Conservation (phyloP, 2,329 filamentous ascomycete species). For the Polychaeton citri region DNA sequence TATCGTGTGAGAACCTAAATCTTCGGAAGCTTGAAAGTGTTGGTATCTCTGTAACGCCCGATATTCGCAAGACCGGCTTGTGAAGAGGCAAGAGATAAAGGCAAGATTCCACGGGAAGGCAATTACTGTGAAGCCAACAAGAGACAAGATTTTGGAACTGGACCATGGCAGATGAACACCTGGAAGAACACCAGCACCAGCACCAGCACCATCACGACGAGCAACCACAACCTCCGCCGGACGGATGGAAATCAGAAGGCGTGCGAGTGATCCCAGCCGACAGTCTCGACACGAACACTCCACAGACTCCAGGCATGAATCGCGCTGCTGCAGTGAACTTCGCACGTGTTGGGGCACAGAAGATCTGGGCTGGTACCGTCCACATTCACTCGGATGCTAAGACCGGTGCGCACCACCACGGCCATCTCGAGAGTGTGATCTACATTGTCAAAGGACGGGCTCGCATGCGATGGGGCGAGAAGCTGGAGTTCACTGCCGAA, state of each 20-base stretch:
- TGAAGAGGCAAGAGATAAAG: too few relatives aligned
- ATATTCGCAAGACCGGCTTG: too few relatives aligned
- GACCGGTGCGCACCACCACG: conserved; percentile 33
- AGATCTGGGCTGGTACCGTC: conserved; percentile 34
- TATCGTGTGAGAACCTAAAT: too few relatives aligned
- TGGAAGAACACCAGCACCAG: not conserved
- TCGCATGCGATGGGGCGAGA: conserved; percentile 33
- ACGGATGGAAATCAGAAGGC: conserved; percentile 28
- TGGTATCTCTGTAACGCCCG: too few relatives aligned
- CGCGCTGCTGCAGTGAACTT: conserved; percentile 32
- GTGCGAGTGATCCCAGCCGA: conserved; percentile 30
- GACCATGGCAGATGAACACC: not conserved
- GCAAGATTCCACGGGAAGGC: too few relatives aligned
- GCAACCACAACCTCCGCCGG: conserved; percentile 10
- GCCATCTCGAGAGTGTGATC: conserved; percentile 33
- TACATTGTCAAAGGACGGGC: conserved; percentile 33
- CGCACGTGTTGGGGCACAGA: conserved; percentile 30
- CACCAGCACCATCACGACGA: not conserved
- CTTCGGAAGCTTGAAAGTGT: too few relatives aligned
- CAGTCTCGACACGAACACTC: conserved; percentile 28
- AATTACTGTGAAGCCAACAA: too few relatives aligned
- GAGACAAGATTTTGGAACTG: not conserved
- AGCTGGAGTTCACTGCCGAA: conserved; percentile 31
- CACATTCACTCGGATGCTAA: conserved; percentile 32
- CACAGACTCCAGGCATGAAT: conserved; percentile 32